Evolutionary conservation across 2,329 filamentous ascomycete genomes (phyloP).

Genomic region (Periglandula ipomoeae): DNA sequence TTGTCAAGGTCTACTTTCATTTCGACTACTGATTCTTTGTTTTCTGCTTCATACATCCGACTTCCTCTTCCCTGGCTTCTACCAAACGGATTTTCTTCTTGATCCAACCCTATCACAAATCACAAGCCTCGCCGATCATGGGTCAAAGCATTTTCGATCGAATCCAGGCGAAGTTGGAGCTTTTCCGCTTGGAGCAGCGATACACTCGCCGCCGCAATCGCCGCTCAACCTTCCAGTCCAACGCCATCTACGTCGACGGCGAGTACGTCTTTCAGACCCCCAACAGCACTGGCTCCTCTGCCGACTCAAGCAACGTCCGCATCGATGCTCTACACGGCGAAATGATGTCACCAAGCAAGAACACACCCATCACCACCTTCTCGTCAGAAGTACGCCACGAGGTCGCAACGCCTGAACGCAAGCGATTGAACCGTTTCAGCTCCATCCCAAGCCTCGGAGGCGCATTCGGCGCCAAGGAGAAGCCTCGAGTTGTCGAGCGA

Average conservation of each 20-base stretch:
- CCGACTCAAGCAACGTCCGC: conserved; percentile 30
- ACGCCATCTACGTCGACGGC: conserved; percentile 87
- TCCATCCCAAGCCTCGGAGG: conserved; percentile 46
- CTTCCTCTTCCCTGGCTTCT: not conserved
- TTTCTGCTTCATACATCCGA: not conserved
- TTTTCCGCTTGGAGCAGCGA: conserved; percentile 90
- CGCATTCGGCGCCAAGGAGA: conserved; percentile 24
- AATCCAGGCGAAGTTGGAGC: conserved; percentile 66
- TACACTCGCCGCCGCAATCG: conserved; percentile 84
- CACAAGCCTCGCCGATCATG: conserved; percentile 25
- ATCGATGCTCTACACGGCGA: conserved; percentile 29
- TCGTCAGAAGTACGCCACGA: conserved; percentile 17
- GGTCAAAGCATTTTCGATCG: conserved; percentile 46
- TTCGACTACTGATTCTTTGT: not conserved
- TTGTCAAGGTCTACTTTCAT: not conserved
- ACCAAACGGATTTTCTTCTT: conserved; percentile 2
- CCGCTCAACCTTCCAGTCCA: conserved; percentile 80
- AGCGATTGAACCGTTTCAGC: conserved; percentile 45
- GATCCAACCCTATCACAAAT: not conserved
- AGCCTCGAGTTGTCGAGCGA: conserved; percentile 29
- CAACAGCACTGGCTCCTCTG: conserved; percentile 47
- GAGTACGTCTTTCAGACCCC: conserved; percentile 79
- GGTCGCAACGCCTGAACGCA: conserved; percentile 27
- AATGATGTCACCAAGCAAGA: conserved; percentile 16
- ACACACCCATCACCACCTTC: conserved; percentile 10